phyloP scores from a whole-genome alignment of 78 protist species.

The Guillardia theta region DNA sequence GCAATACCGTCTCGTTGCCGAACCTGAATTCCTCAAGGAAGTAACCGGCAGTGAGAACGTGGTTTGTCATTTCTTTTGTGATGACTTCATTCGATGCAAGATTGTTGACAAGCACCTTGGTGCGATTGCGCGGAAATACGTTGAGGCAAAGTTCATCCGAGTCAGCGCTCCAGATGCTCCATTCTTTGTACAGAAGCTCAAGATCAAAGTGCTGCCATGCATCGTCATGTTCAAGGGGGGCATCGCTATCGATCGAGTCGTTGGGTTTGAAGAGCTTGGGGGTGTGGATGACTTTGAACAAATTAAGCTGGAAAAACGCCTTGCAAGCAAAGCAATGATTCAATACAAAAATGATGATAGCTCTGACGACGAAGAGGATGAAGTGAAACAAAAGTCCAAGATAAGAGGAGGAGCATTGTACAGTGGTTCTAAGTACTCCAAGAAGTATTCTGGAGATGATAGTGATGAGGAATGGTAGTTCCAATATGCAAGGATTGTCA shows the following conservation, averaged over 20 bases:
- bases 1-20: conserved; percentile 58
- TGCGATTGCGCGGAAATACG: neutral
- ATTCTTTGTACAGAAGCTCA: conserved; percentile 68
- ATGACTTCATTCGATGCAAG: conserved; percentile 71
- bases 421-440: neutral
- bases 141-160: neutral
- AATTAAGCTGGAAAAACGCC: conserved; percentile 50
- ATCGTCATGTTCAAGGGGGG: conserved; percentile 73
- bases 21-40: conserved; percentile 63
- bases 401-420: neutral
- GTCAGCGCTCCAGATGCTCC: conserved; percentile 67
- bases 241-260: conserved; percentile 66
- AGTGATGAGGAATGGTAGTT: neutral
- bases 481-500: too few relatives aligned
- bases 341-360: neutral
- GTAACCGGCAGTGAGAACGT: conserved; percentile 53
- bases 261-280: conserved; percentile 77
- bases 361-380: neutral
- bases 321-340: conserved; percentile 1
- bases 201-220: conserved; percentile 66
- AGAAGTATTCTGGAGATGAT: neutral
- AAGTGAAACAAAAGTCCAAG: neutral
- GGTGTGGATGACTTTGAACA: conserved; percentile 63
- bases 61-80: conserved; percentile 68
- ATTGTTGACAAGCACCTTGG: conserved; percentile 60